Evolutionary conservation across 768 basidiomycete genomes (phyloP), one percentile per base, ranked within the genome.

Genomic region (Macrolepiota fuliginosa): DNA sequence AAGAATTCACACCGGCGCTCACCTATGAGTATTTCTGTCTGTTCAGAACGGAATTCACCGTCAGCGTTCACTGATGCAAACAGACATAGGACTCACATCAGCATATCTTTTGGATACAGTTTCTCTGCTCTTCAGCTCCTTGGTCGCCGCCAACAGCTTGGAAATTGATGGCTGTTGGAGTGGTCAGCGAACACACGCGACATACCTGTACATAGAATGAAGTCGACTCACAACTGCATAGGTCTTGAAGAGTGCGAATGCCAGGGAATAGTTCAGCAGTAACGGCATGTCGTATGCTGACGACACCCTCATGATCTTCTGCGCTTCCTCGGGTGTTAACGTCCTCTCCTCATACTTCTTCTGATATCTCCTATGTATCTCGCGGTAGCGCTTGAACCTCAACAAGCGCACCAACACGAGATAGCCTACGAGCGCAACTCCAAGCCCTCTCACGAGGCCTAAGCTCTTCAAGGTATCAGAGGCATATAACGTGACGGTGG

Each of bases 171-270:
- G 82, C 82, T 84, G 19, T 49, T 25, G 47, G 12, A 10, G 47
- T 49, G 9, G 13, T 24, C 25, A 27, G 47, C 24, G 12, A 15
- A 10, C 17, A 15, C 45, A 54, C 7, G 35, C n/a, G 36, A 59
- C 32, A 19, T n/a, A n/a, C n/a, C n/a, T n/a, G n/a, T n/a, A n/a
- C 9, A 13, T 58, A 54, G 11, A 7, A n/a, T 7, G 11, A 32
- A 19, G 46, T 2, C 12, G 46, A 73, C 79, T 63, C 61, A 83
- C 81, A 58, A 81, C 75, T 1, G 65, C 79, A 67, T 81, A 83
- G 2, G 82, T 83, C 69, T 82, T 83, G 74, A 83, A 83, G 62
- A 84, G 65, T 2, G 82, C 83, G 67, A 84, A 81, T 1, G 79
- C 70, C 35, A 79, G 50, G 0, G 81, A 66, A 63, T 77, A 77